Base-by-base conservation (phyloP, 2,329 filamentous ascomycete species). In the Biscogniauxia marginata region DNA sequence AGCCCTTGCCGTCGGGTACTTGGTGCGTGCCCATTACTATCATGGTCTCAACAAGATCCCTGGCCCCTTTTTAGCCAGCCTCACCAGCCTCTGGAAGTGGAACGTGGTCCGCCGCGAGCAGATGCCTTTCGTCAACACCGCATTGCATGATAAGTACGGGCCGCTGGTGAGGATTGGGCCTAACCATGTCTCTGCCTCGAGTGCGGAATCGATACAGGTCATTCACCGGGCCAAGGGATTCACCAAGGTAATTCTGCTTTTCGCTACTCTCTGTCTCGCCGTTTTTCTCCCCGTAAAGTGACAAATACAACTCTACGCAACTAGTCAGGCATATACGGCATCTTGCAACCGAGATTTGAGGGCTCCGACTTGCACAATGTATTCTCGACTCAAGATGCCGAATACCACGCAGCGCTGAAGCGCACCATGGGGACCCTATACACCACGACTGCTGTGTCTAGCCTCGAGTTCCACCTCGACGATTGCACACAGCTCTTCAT, bases 71-170 rank as follows among this genome's bases (percentile, higher is more conserved):
- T 16, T 58, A 3, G 58, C 58, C 22, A 56, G 52, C 7, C 11
- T 58, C n/a, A 58, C 55, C 9, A 56, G 53, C 46, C 50, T 60
- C 18, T 58, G 58, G 58, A 60, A 60, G 47, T 54, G 47, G 48
- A 43, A 57, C 22, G 30, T 47, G 18, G 55, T 60, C 3, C 46
- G 22, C 3, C 9, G 13, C 6, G 58, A 54, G 30, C 19, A 49
- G 13, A 60, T 60, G 58, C 52, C 55, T 6, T 53, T 52, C 9
- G 23, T 34, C 1, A 60, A 54, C 47, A 56, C 53, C 3, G 45
- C 53, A 13, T 25, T 60, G 9, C 58, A 60, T 11, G 53, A 60
- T 34, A 60, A 58, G 22, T 22, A 54, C 19, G 53, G 58, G 0
- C 58, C 58, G 13, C 22, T 60, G n/a, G 58, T 60, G 9, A 50